phyloP scores from a whole-genome alignment of 2,329 filamentous ascomycete genomes.

The Geoglossum cookeanum region DNA sequence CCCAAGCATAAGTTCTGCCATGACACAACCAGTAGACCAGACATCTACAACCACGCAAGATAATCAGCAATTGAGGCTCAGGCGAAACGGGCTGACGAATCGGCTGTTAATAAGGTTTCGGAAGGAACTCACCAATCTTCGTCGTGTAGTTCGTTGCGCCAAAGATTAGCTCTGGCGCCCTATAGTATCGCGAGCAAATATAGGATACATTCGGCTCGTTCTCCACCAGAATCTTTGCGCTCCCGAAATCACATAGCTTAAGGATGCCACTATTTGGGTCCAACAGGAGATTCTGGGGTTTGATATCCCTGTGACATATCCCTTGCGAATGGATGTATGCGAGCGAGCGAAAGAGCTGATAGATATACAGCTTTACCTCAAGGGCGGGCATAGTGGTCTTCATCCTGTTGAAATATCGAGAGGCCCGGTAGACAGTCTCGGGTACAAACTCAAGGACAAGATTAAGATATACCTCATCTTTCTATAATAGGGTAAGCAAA shows the following conservation, averaged over 20 bases:
- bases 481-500: constrained; percentile 30
- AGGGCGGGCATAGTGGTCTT: constrained; percentile 99
- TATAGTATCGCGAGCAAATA: constrained; percentile 98
- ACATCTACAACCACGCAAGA: constrained; percentile 46
- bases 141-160: constrained; percentile 98
- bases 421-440: constrained; percentile 94
- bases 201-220: constrained; percentile 99
- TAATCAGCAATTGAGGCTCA: constrained; percentile 7
- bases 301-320: constrained; percentile 98
- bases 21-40: constrained; percentile 97
- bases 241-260: constrained; percentile 97
- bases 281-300: constrained; percentile 90
- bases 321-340: constrained; percentile 99
- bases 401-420: constrained; percentile 98
- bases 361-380: constrained; percentile 98
- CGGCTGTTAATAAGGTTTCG: not conserved
- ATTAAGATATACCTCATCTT: constrained; percentile 98
- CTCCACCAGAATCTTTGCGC: constrained; percentile 94
- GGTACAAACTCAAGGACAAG: constrained; percentile 95
- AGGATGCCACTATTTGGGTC: constrained; percentile 81
- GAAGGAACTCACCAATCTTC: constrained; percentile 68
- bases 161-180: constrained; percentile 93
- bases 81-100: not conserved
- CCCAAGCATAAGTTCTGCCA: constrained; percentile 97
- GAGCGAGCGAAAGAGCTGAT: constrained; percentile 94